Evolutionary conservation across 2,329 filamentous ascomycete genomes (phyloP).

Genomic region (Aspergillus alliaceus): DNA sequence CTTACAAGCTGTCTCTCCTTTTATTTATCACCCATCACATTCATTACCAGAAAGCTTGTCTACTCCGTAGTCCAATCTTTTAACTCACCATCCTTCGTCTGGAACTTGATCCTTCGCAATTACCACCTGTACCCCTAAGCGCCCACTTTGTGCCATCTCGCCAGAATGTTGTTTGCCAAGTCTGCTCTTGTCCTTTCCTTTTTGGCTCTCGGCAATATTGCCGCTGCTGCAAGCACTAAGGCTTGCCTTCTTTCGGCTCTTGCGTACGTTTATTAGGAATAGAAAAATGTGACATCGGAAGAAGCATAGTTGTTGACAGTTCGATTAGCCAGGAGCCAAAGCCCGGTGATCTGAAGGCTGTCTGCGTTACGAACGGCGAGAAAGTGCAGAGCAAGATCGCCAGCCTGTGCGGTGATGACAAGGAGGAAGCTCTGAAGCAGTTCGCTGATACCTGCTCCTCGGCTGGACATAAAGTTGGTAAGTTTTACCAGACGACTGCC

Average conservation of each 20-base stretch:
- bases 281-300: neutral
- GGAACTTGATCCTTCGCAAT: constrained; percentile 3
- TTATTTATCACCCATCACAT: neutral
- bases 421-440: constrained; percentile 37
- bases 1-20: neutral
- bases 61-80: constrained; percentile 15
- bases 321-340: constrained; percentile 32
- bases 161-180: constrained; percentile 48
- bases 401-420: constrained; percentile 34
- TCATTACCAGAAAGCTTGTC: neutral
- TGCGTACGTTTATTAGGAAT: constrained; percentile 40
- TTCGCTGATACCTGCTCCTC: constrained; percentile 41
- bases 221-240: constrained; percentile 46
- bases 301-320: neutral
- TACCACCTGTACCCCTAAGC: constrained; percentile 1
- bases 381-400: constrained; percentile 39
- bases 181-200: constrained; percentile 44
- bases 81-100: constrained; percentile 17
- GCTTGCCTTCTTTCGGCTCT: constrained; percentile 53
- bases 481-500: neutral
- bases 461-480: constrained; percentile 44
- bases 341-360: constrained; percentile 38
- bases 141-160: constrained; percentile 1
- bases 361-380: constrained; percentile 39
- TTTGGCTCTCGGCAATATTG: constrained; percentile 45